Evolutionary conservation across 148 eudicot species (phyloP), one percentile per base, ranked within the genome.

Genomic region (Silene latifolia): DNA sequence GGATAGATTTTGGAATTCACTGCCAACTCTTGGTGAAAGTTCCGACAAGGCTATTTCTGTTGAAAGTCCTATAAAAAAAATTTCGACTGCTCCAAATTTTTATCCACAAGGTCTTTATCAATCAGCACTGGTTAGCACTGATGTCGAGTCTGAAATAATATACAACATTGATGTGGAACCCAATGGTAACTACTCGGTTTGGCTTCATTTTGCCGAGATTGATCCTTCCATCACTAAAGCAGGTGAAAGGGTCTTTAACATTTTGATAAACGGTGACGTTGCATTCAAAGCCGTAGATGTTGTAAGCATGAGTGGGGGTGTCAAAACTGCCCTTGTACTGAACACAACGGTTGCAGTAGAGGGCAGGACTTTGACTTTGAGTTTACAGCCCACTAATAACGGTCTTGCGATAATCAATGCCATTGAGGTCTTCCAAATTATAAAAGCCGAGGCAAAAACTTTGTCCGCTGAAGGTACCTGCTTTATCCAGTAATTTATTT

Each of bases 151-250:
- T 19, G 90, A 89, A 73, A 74, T 96, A 63, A 61, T 72, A 0
- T 92, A 85, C 78, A 85, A 91, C 24, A 85, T 88, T 86, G 99
- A 90, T 71, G 97, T 96, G 67, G 95, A 96, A 25, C 98, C 99
- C 64, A 92, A 86, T 74, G 84, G 89, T 72, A 92, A 96, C 81
- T 96, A 92, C 79, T 92, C 98, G 46, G 75, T 96, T 62, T 96
- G 99, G 99, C 83, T 96, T 48, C 99, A 96, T 78, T 96, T 96
- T 86, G 91, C 98, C 1, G 99, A 96, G 85, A 92, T 92, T 77
- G 97, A 92, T 82, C 83, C 97, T 76, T 88, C 91, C 47, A 72
- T 96, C 9, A 90, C 89, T 48, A 87, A 77, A 44, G 78, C 72
- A 18, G 94, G 98, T 54, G 85, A 92, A 78, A 86, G 99, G 88